Conservation (phyloP, 371 early-diverging fungal genomes). For the Rhizopus arrhizus region DNA sequence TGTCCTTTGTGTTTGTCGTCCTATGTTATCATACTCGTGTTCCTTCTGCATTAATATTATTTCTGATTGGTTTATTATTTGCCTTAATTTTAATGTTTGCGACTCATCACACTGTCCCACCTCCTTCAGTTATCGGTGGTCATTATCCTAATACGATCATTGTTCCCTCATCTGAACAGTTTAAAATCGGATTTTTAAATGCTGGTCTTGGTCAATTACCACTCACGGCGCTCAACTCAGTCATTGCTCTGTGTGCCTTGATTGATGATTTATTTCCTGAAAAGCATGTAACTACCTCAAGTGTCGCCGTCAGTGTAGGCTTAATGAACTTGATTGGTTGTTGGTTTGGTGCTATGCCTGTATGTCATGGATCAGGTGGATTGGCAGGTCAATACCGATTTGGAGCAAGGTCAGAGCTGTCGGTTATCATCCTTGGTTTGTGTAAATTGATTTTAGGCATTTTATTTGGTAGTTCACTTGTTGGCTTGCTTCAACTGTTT, state of each 20-base stretch:
- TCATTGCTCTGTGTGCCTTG: conserved; percentile 77
- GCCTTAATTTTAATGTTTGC: conserved; percentile 61
- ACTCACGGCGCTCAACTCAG: conserved; percentile 84
- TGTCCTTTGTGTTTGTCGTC: conserved; percentile 71
- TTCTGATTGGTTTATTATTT: conserved; percentile 73
- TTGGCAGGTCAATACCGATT: conserved; percentile 92
- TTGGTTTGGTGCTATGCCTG: conserved; percentile 87
- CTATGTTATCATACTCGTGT: conserved; percentile 68
- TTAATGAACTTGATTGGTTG: conserved; percentile 84
- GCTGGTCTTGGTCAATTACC: conserved; percentile 91
- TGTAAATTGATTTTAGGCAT: conserved; percentile 78
- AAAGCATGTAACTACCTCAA: conserved; percentile 56
- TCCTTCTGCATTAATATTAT: conserved; percentile 76
- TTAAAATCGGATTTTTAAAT: conserved; percentile 70
- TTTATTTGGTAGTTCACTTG: conserved; percentile 79
- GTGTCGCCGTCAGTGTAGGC: conserved; percentile 75
- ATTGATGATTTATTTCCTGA: conserved; percentile 85
- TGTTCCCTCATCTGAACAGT: conserved; percentile 68
- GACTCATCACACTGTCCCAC: conserved; percentile 28
- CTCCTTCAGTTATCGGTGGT: conserved; percentile 55
- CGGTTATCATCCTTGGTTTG: conserved; percentile 75
- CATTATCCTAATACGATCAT: conserved; percentile 60
- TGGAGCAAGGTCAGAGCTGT: conserved; percentile 85
- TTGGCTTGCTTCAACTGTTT: conserved; percentile 68
- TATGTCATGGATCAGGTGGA: conserved; percentile 86